Evolutionary conservation across 2,329 filamentous ascomycete species (phyloP).

Genomic region (Sporothrix phasma): DNA sequence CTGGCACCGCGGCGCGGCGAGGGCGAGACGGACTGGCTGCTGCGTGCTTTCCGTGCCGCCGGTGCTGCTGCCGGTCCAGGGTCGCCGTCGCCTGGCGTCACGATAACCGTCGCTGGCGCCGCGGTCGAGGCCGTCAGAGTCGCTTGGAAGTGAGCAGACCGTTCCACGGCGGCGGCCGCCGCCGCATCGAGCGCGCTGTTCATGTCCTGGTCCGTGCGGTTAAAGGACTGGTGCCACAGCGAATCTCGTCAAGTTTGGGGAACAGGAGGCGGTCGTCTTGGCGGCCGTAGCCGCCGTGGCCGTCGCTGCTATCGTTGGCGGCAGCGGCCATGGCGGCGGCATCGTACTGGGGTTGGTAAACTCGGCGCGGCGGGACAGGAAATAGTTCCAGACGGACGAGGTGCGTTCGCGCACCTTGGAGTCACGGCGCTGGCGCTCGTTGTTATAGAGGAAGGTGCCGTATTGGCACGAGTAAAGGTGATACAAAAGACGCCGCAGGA

Average conservation of each 20-base stretch:
- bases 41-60: constrained; percentile 8
- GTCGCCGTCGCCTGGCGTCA: constrained; percentile 38
- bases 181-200: constrained; percentile 54
- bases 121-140: background rate
- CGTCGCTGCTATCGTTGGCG: constrained; percentile 48
- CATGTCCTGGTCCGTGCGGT: constrained; percentile 84
- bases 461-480: constrained; percentile 95
- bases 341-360: constrained; percentile 80
- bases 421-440: constrained; percentile 75
- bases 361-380: constrained; percentile 67
- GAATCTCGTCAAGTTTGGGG: constrained; percentile 63
- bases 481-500: constrained; percentile 78
- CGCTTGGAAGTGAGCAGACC: constrained; percentile 25
- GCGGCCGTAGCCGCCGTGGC: constrained; percentile 66
- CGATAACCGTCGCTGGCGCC: constrained; percentile 9
- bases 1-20: constrained; percentile 26
- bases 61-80: background rate
- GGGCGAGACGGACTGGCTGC: constrained; percentile 22
- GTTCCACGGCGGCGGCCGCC: constrained; percentile 40
- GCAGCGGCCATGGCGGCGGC: constrained; percentile 19
- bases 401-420: constrained; percentile 60
- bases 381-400: constrained; percentile 91
- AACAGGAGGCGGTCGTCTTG: constrained; percentile 79
- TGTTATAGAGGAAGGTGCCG: constrained; percentile 92
- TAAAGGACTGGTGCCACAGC: constrained; percentile 90